Conservation (phyloP, 1,284 basidiomycete genomes). For the Tetrapyrgos nigripes region DNA sequence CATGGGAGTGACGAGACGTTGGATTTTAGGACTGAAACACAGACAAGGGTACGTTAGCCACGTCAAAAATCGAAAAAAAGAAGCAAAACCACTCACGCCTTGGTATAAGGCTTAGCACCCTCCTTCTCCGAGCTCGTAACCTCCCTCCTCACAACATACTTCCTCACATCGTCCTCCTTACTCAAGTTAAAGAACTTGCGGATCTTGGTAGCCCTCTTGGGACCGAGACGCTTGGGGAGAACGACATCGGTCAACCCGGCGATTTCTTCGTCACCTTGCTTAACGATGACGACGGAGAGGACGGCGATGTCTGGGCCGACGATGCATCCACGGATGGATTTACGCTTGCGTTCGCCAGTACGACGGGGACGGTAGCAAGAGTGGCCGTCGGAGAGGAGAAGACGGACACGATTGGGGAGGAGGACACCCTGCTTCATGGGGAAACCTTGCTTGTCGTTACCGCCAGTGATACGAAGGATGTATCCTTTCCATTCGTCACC, state of each 20-base stretch:
- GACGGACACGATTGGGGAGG: conserved; percentile 91
- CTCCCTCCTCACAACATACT: conserved; percentile 95
- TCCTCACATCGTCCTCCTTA: conserved; percentile 98
- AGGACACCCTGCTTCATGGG: conserved; percentile 99
- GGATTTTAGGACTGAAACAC: conserved; percentile 77
- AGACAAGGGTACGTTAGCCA: conserved; percentile 7
- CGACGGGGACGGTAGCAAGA: conserved; percentile 97
- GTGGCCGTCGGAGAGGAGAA: conserved; percentile 95
- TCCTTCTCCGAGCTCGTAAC: conserved; percentile 92
- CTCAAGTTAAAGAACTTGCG: conserved; percentile 97
- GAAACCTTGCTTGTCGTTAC: conserved; percentile 97
- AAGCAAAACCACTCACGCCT: conserved; percentile 82
- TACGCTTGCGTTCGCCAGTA: conserved; percentile 96
- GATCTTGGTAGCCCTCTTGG: conserved; percentile 96
- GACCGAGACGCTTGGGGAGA: conserved; percentile 95
- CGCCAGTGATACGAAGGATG: conserved; percentile 96
- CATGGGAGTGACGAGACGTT: conserved; percentile 91
- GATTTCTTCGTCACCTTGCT: conserved; percentile 94
- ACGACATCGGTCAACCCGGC: conserved; percentile 93
- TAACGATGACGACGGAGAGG: conserved; percentile 93
- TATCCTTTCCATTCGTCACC: conserved; percentile 99
- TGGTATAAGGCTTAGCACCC: conserved; percentile 95
- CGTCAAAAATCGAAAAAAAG: background rate
- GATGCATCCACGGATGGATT: conserved; percentile 98
- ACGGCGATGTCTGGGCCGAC: conserved; percentile 97